Conservation (phyloP, 345 rosid genomes). For the Microcos paniculata region DNA sequence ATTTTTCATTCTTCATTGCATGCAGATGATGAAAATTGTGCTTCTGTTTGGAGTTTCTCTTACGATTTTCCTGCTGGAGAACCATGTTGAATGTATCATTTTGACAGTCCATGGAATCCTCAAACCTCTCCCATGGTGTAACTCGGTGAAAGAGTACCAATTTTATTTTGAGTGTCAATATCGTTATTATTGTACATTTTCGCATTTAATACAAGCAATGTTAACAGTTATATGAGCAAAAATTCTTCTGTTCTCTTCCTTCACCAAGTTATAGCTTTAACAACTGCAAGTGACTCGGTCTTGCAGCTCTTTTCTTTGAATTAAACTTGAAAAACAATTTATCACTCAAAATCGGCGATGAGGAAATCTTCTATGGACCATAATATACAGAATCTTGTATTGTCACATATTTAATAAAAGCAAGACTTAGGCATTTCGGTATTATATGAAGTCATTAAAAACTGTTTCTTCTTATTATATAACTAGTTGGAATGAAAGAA, state of each 20-base stretch:
- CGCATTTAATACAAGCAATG: background rate
- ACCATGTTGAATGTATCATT: conserved; percentile 17
- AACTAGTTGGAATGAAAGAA: too few species aligned
- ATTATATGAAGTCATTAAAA: too few species aligned
- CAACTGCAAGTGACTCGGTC: too few species aligned
- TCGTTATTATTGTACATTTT: background rate
- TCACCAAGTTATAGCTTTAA: background rate
- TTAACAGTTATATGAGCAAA: background rate
- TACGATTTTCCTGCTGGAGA: conserved; percentile 31
- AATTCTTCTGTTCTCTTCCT: background rate
- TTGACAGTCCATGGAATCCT: conserved; percentile 9
- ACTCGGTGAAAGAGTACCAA: background rate
- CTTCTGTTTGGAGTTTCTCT: conserved; percentile 79
- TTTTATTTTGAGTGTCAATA: too few species aligned
- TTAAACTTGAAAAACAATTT: too few species aligned
- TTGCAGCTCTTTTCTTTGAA: too few species aligned
- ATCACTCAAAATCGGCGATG: too few species aligned
- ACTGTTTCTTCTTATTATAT: too few species aligned
- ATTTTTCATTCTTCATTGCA: background rate
- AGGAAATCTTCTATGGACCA: too few species aligned
- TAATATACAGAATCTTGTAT: too few species aligned
- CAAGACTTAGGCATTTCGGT: too few species aligned
- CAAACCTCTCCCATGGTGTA: background rate
- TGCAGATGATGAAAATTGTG: conserved; percentile 64
- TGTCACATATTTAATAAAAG: too few species aligned